Evolutionary conservation across 2,329 filamentous ascomycete species (phyloP).

Genomic region (Alternaria panax): DNA sequence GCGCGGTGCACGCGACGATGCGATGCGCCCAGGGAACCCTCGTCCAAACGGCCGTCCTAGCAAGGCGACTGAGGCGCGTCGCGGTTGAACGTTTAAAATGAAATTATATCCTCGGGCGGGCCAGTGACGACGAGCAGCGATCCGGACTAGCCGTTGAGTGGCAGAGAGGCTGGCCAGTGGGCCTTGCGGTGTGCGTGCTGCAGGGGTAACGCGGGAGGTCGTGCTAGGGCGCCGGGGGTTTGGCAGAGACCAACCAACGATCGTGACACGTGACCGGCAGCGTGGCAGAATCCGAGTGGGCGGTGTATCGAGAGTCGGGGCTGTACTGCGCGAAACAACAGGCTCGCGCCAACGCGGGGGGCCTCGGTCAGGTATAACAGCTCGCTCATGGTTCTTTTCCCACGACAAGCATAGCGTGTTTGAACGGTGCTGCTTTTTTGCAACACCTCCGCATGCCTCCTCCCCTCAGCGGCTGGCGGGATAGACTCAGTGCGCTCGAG

Average conservation of each 20-base stretch:
- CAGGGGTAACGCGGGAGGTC: slow-evolving; percentile 31
- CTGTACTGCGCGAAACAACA: background rate
- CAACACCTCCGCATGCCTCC: slow-evolving; percentile 40
- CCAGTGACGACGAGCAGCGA: slow-evolving; percentile 45
- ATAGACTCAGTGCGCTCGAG: slow-evolving; percentile 41
- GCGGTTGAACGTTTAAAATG: slow-evolving; percentile 37
- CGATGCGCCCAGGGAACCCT: slow-evolving; percentile 36
- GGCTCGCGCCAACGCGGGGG: slow-evolving; percentile 2
- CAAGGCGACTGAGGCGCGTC: slow-evolving; percentile 37
- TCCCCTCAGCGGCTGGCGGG: slow-evolving; percentile 43
- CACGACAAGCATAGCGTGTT: slow-evolving; percentile 12
- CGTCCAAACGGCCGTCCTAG: slow-evolving; percentile 26
- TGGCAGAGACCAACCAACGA: background rate
- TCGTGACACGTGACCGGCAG: slow-evolving; percentile 3
- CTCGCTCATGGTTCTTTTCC: background rate
- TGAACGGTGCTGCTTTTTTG: slow-evolving; percentile 24
- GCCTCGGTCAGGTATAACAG: slow-evolving; percentile 11
- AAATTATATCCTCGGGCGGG: slow-evolving; percentile 35
- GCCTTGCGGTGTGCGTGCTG: slow-evolving; percentile 25
- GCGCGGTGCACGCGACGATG: slow-evolving; percentile 18
- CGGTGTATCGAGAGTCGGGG: slow-evolving; percentile 6
- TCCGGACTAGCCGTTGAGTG: slow-evolving; percentile 27
- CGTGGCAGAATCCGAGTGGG: background rate
- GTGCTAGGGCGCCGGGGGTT: slow-evolving; percentile 10
- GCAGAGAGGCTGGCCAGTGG: slow-evolving; percentile 26